Base-by-base conservation (phyloP, 179 eudicot species). In the Spinacia oleracea region DNA sequence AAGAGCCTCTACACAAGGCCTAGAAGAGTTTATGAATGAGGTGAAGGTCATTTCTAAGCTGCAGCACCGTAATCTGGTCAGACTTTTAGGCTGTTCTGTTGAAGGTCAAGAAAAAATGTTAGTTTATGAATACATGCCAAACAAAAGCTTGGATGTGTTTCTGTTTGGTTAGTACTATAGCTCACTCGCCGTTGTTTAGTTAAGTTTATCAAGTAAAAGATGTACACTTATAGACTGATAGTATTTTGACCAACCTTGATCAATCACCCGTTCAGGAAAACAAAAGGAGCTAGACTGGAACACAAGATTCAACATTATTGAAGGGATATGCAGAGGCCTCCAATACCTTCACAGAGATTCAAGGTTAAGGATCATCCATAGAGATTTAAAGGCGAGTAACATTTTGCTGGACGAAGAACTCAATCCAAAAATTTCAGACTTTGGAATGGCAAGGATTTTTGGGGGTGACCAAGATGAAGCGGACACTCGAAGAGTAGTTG, bases 331-430 rank as follows among this genome's bases (percentile, higher is more conserved):
- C 74, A 66, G 31, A 51, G 90, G 90, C 40, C 80, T 85, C 71
- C 79, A 82, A 12, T 87, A 85, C 63, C 90, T 87, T 35, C 88
- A 87, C 67, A 66, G 83, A 62, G 90, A 87, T 80, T 87, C 90
- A 34, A 70, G 86, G 68, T 73, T 85, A 59, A 83, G 63, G 77
- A 87, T 87, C 70, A 85, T 87, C 58, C 58, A 43, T 65, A 40
- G 62, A 75, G 71, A 42, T 43, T 53, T 25, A 65, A 75, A 67
- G 68, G 68, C 31, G 21, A 63, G 87, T 35, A 86, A 86, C 69
- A 80, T 84, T 38, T 29, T 84, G 81, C 77, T 86, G 14, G 89
- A 86, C 64, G 77, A 75, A 77, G 74, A 84, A 1, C 74, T 82
- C 4, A 72, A 75, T 53, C 84, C 87, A 0, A 87, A 82, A 72